phyloP scores from a whole-genome alignment of 139 green algal genomes.

The Volvox africanus region DNA sequence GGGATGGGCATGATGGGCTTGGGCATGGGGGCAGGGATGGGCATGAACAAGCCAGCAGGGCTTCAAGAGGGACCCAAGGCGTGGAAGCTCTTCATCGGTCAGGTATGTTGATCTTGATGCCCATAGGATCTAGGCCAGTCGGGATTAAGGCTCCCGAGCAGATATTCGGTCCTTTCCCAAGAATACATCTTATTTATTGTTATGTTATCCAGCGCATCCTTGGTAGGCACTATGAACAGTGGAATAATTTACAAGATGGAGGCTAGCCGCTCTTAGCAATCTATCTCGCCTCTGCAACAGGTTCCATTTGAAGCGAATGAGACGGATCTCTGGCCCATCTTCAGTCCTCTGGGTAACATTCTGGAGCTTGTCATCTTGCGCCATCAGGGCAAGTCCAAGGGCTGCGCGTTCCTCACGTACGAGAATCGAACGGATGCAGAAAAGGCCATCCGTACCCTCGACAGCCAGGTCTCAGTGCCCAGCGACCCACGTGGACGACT shows the following conservation, averaged over 20 bases:
- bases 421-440: constrained; percentile 56
- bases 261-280: too few relatives aligned
- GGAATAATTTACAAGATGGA: too few relatives aligned
- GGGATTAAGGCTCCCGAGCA: too few relatives aligned
- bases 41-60: constrained; percentile 37
- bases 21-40: constrained; percentile 47
- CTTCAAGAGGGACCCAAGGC: constrained; percentile 53
- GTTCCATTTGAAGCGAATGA: constrained; percentile 71
- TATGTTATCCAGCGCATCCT: too few relatives aligned
- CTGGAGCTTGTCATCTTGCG: constrained; percentile 69
- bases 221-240: too few relatives aligned
- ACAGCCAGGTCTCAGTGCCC: constrained; percentile 58
- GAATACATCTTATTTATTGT: not conserved
- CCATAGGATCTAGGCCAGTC: too few relatives aligned
- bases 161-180: not conserved
- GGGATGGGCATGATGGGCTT: constrained; percentile 55
- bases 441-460: constrained; percentile 55
- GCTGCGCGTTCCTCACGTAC: constrained; percentile 71
- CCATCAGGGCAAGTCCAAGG: constrained; percentile 58
- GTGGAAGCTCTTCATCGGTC: constrained; percentile 65
- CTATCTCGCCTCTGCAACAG: not conserved
- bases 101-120: constrained; percentile 2
- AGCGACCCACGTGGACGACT: constrained; percentile 56
- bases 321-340: constrained; percentile 68
- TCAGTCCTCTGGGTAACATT: constrained; percentile 64